Evolutionary conservation across 495 filamentous ascomycete genomes (phyloP).

Genomic region (Podospora conica): DNA sequence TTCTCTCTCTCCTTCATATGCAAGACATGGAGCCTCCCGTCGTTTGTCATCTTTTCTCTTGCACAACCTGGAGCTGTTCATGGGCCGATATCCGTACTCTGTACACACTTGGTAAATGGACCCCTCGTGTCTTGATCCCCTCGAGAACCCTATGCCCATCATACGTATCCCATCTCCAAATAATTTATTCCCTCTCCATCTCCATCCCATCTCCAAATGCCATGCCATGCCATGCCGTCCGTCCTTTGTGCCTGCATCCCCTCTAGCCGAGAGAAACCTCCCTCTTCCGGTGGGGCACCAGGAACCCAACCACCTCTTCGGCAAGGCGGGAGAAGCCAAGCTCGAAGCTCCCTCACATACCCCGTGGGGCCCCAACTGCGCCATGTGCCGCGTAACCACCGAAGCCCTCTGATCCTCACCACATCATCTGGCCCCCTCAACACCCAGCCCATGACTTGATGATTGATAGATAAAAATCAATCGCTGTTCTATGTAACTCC

Average conservation of each 20-base stretch:
- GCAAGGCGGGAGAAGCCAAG: background rate
- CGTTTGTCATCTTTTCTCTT: background rate
- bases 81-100: background rate
- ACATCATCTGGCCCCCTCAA: background rate
- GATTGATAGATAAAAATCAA: background rate
- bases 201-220: too few species aligned
- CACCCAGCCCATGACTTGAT: background rate
- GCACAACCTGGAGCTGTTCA: background rate
- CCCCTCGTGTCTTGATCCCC: too few species aligned
- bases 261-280: background rate
- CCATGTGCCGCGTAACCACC: background rate
- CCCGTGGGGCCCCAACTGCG: background rate
- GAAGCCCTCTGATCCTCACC: background rate
- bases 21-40: background rate
- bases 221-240: background rate
- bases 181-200: background rate
- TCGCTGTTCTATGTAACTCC: too few species aligned
- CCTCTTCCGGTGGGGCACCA: background rate
- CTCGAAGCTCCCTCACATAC: background rate
- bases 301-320: background rate
- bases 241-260: background rate
- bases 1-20: background rate
- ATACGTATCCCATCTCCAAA: background rate
- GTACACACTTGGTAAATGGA: too few species aligned
- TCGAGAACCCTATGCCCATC: background rate